phyloP scores from a whole-genome alignment of 176 grass and related monocot genomes.

The Sorghum bicolor region DNA sequence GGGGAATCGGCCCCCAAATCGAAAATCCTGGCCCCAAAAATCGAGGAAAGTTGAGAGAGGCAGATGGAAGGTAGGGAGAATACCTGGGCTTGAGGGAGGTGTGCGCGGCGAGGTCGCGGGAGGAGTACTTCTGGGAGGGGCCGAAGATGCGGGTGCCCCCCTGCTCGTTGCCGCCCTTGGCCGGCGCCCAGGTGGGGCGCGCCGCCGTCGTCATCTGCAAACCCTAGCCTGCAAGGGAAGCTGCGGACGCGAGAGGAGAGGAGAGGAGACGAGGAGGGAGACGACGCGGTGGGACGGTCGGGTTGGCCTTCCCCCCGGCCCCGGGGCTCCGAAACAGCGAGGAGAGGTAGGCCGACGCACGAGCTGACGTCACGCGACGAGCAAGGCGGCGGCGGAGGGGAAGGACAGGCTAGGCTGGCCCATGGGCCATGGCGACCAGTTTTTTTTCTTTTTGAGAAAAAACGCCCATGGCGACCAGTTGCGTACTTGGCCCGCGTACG shows the following conservation, averaged over 20 bases:
- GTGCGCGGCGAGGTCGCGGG: constrained; percentile 88
- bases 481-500: background rate
- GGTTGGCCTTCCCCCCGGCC: background rate
- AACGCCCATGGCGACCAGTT: background rate
- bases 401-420: too few species aligned
- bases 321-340: background rate
- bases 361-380: too few species aligned
- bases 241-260: background rate
- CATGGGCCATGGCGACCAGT: too few species aligned
- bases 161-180: constrained; percentile 98
- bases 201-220: constrained; percentile 84
- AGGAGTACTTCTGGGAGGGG: constrained; percentile 82
- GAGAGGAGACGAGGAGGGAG: background rate
- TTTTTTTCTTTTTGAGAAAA: too few species aligned
- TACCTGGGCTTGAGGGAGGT: constrained; percentile 96
- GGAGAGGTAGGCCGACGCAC: background rate
- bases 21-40: background rate
- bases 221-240: background rate
- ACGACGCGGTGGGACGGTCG: background rate
- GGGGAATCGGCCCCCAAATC: background rate
- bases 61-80: background rate
- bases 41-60: background rate
- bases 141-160: constrained; percentile 92
- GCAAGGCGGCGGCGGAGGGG: too few species aligned
- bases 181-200: constrained; percentile 95